Base-by-base conservation (phyloP, 768 basidiomycete species). In the Amanita phalloides region DNA sequence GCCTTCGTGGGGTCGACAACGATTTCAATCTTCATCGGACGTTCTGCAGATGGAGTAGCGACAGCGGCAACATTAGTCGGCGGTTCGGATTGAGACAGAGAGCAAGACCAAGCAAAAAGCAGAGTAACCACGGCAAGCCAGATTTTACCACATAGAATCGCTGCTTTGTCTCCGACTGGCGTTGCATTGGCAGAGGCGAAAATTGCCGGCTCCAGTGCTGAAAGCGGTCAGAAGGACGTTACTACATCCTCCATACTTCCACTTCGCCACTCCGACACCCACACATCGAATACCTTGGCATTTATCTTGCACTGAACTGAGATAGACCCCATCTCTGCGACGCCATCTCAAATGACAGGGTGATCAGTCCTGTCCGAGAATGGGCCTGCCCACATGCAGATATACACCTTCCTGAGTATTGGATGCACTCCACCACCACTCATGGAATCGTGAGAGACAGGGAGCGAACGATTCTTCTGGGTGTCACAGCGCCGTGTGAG, bases 11-110 rank as follows among this genome's bases (percentile, higher is more conserved):
- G 90, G 71, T 95, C 90, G 65, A 95, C 78, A 42, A 98, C 82
- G 58, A 98, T 90, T 76, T 99, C 95, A 56, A 98, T 93, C 77
- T 93, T 95, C 93, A 98, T 96, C 21, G 91, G 89, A 58, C 90
- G 89, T 77, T 90, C 95, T 98, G 68, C 57, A 69, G 64, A 64
- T 53, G 62, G 60, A 53, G 49, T 58, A 55, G 54, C 54, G 51
- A 64, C 57, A 67, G 65, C 52, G 59, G 51, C 48, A 57, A 53
- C 57, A 67, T 79, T 64, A 77, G 76, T 67, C 68, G 72, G 68
- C 59, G 66, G 68, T 74, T 73, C 65, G 65, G 66, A 61, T 50
- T 41, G 39, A 64, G 61, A 59, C 58, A 61, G 61, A 59, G 61
- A 57, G 59, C 55, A 61, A 68, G 64, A 67, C 66, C 66, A 69